Conservation (phyloP, 495 filamentous ascomycete species). For the Aspergillus wentii region DNA sequence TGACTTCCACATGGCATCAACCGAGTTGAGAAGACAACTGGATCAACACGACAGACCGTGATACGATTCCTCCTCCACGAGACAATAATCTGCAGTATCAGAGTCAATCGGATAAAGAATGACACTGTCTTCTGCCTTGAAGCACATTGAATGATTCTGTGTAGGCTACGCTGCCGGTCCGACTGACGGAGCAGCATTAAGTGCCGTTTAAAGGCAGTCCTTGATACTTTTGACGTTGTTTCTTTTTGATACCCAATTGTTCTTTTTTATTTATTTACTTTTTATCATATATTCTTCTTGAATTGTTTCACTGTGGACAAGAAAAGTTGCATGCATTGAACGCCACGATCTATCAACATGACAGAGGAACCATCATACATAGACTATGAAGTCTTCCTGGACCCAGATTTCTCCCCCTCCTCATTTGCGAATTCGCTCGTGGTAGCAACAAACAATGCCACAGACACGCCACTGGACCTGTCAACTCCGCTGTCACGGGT, state of each 20-base stretch:
- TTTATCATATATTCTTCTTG: neutral
- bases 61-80: too few relatives aligned
- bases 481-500: constrained; percentile 91
- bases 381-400: constrained; percentile 90
- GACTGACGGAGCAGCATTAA: too few relatives aligned
- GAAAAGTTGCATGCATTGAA: neutral
- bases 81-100: neutral
- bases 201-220: neutral
- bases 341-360: constrained; percentile 18
- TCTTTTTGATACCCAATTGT: neutral
- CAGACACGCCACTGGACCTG: constrained; percentile 85
- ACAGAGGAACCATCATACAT: constrained; percentile 73
- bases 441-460: constrained; percentile 83
- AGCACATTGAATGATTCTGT: neutral
- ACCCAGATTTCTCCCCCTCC: constrained; percentile 72
- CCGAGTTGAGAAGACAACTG: neutral
- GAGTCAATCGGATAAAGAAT: neutral
- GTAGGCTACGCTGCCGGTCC: neutral
- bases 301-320: neutral
- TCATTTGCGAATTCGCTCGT: constrained; percentile 86
- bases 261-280: neutral
- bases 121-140: neutral
- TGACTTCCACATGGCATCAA: neutral
- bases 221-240: neutral
- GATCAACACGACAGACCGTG: too few relatives aligned